Evolutionary conservation across 352 stramenopile genomes (phyloP), one percentile per base, ranked within the genome.

Genomic region (Phytophthora ohioensis): DNA sequence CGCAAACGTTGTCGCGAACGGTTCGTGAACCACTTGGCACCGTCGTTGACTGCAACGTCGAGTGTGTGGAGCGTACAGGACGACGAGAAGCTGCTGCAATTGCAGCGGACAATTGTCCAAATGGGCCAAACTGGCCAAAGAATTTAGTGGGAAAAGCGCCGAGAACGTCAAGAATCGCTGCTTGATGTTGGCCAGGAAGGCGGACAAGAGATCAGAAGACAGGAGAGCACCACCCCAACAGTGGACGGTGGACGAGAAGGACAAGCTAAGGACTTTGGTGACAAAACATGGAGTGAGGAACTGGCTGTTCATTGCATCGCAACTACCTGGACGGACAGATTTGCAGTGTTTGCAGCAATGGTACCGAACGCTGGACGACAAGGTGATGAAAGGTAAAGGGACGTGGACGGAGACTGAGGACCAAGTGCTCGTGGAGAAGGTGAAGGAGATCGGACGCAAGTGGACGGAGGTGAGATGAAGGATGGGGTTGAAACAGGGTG

Each of bases 1-100:
- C 83, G 88, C 17, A 95, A 93, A 66, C 71, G 85, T 5, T 93
- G 84, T 48, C 80, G 88, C 1, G 88, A 95, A 53, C 70, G 88
- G n/a, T 95, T 79, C 30, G 71, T 91, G 36, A 93, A 95, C 60
- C 81, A 92, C 61, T 53, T 93, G 42, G 76, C 81, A 41, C 74
- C 84, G 12, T 46, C 64, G 32, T 59, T 91, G 21, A n/a, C 12
- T 12, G 9, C 32, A 7, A 43, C 39, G 17, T n/a, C 31, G 4
- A 53, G 21, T 43, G 30, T 36, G 9, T 95, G 87, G 87, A 82
- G 48, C 0, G 0, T n/a, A 4, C 46, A 73, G 3, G 87, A 95
- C 39, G 82, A 95, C 46, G 34, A 68, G 15, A 71, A 69, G 21
- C 36, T 92, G 51, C 27, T 69, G 13, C 30, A 70, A 8, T 62